These are phyloP conservation scores for Quercus phellos DNA, from an alignment of 331 rosid genomes.

Conservation along the genomic window DNA sequence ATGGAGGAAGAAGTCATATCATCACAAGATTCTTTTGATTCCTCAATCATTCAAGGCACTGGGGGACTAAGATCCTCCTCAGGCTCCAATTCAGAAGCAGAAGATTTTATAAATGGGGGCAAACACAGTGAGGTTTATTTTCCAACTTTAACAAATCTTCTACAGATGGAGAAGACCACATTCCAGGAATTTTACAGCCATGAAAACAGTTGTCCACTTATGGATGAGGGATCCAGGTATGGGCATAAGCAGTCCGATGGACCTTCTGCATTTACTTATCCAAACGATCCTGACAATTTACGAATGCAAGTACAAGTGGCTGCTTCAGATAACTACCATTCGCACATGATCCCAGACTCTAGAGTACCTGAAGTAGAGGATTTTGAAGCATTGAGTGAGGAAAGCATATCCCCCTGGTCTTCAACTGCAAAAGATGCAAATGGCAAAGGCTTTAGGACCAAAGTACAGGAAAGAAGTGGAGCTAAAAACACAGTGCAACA, in stretches of 20 bases:
- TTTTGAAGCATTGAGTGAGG: conserved; percentile 47
- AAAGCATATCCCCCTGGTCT: conserved; percentile 44
- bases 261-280: conserved; percentile 33
- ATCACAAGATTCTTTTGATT: conserved; percentile 72
- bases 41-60: conserved; percentile 55
- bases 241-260: conserved; percentile 29
- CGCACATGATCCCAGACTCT: conserved; percentile 22
- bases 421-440: conserved; percentile 35
- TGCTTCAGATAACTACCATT: conserved; percentile 34
- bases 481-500: conserved; percentile 32
- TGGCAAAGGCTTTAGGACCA: conserved; percentile 29
- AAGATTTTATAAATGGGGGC: conserved; percentile 40
- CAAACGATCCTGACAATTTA: conserved; percentile 30
- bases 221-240: conserved; percentile 35
- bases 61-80: conserved; percentile 43
- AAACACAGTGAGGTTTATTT: conserved; percentile 26
- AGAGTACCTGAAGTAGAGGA: conserved; percentile 32
- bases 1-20: conserved; percentile 63
- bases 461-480: conserved; percentile 25
- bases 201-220: conserved; percentile 37
- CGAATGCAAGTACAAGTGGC: conserved; percentile 30
- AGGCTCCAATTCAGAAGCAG: conserved; percentile 66
- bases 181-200: conserved; percentile 50
- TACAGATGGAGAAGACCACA: conserved; percentile 33
- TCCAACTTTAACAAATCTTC: conserved; percentile 31